Percentiles rank a stretch among this genome's conserved stretches.
These are phyloP conservation scores for Epichloe uncinata DNA, from an alignment of 2,329 filamentous ascomycete genomes.

Conservation along the genomic window DNA sequence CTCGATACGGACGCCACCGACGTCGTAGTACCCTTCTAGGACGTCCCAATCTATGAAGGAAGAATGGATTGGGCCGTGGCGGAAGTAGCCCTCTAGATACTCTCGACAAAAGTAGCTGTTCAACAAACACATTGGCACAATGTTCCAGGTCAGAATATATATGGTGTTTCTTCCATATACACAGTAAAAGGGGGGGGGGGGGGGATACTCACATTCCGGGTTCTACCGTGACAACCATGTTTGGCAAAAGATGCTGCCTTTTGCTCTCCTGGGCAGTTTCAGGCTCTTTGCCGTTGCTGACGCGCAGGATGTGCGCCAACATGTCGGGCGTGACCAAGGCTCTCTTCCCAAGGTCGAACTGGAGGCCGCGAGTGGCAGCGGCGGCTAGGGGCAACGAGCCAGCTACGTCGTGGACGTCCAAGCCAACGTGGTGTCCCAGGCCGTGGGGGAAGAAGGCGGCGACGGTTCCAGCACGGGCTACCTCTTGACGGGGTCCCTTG, in stretches of 20 bases:
- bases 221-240: slow-evolving; percentile 68
- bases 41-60: slow-evolving; percentile 52
- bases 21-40: slow-evolving; percentile 55
- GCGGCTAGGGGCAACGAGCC: slow-evolving; percentile 21
- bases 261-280: slow-evolving; percentile 13
- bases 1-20: slow-evolving; percentile 88
- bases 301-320: slow-evolving; percentile 11
- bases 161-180: not conserved
- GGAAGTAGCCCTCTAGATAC: slow-evolving; percentile 58
- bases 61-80: slow-evolving; percentile 42
- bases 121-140: not conserved
- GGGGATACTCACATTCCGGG: slow-evolving; percentile 48
- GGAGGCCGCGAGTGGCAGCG: slow-evolving; percentile 20
- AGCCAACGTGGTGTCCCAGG: slow-evolving; percentile 50
- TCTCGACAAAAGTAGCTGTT: slow-evolving; percentile 59
- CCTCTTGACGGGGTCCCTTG: slow-evolving; percentile 44
- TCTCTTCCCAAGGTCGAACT: slow-evolving; percentile 26
- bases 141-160: not conserved
- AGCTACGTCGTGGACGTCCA: slow-evolving; percentile 50
- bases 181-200: not conserved
- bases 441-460: slow-evolving; percentile 53
- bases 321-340: slow-evolving; percentile 25
- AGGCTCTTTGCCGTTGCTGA: slow-evolving; percentile 1
- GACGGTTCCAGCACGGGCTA: slow-evolving; percentile 38
- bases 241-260: slow-evolving; percentile 34